A percentile compares a stretch with the other conserved stretches of the same genome.
Evolutionary conservation across 2,329 filamentous ascomycete species (phyloP).

Genomic region (Fusarium foetens): DNA sequence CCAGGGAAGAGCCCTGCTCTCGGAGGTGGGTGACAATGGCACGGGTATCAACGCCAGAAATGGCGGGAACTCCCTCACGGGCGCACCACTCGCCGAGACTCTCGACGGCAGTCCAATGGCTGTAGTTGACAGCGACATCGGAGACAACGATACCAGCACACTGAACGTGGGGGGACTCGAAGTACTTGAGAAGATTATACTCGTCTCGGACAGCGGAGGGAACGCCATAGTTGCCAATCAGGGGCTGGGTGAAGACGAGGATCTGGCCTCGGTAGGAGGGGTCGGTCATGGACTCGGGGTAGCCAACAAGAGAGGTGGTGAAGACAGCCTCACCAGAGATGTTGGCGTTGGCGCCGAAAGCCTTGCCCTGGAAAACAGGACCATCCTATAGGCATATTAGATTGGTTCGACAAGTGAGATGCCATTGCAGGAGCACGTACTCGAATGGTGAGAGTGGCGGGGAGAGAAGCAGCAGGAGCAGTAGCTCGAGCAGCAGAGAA

Average conservation of each 20-base stretch:
- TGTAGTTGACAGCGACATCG: conserved; percentile 93
- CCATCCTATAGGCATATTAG: conserved; percentile 72
- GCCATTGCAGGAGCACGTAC: conserved; percentile 58
- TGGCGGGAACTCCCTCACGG: conserved; percentile 93
- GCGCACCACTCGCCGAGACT: conserved; percentile 94
- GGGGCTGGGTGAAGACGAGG: conserved; percentile 95
- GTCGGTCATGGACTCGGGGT: conserved; percentile 93
- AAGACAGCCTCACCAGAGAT: conserved; percentile 98
- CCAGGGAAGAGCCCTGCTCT: conserved; percentile 95
- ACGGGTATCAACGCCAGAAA: conserved; percentile 96
- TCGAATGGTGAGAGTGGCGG: conserved; percentile 93
- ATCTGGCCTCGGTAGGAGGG: conserved; percentile 94
- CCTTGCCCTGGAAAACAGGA: conserved; percentile 94
- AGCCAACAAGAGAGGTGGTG: conserved; percentile 96
- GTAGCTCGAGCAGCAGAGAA: conserved; percentile 66
- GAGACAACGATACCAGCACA: conserved; percentile 95
- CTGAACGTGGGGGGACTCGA: conserved; percentile 97
- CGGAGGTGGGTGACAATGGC: conserved; percentile 95
- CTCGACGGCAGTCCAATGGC: conserved; percentile 98
- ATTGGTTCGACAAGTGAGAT: neutral
- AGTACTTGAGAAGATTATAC: conserved; percentile 94
- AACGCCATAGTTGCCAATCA: conserved; percentile 99
- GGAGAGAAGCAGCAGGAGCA: conserved; percentile 65
- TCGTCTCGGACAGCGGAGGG: conserved; percentile 86
- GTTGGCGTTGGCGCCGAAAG: conserved; percentile 95